Evolutionary conservation across 2,329 filamentous ascomycete species (phyloP), one percentile per base, ranked within the genome.

Genomic region (Pestalotiopsis sp.): DNA sequence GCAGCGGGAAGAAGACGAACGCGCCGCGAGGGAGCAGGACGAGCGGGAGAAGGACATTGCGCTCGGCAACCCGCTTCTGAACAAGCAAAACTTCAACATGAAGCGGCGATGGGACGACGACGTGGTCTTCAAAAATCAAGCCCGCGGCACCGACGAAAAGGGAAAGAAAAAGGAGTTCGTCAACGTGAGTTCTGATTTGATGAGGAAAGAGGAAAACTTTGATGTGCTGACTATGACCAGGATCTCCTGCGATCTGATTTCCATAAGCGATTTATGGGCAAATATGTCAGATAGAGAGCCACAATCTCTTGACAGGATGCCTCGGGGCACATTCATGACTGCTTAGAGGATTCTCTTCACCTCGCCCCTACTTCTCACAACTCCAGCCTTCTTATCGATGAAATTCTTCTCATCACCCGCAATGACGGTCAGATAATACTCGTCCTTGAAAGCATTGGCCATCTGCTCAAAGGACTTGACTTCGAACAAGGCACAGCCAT

Each of bases 111-210:
- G 96, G 96, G 96, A 99, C 75, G 96, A 99, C 76, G 96, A 99
- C 79, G 96, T 99, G 13, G 95, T 99, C 2, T 99, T 99, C 84
- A 98, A 97, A 85, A 99, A 99, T 80, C 96, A 99, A 83, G 96
- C 95, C 41, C 89, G 96, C 69, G 96, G 95, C 9, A 97, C 95
- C 0, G 95, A 98, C 78, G 94, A 98, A 71, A 95, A 92, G 84
- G 90, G 92, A 71, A 89, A 94, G 84, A 89, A 88, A 82, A 97
- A 95, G 84, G 95, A 97, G 81, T 99, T 99, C 83, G 95, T 99
- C 80, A 99, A 99, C 78, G 94, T 93, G 80, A 83, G 90, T 83
- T 56, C 3, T 39, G 23, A 12, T 56, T 5, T 56, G 4, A 14
- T 31, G n/a, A 56, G 25, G 36, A 4, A 13, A 36, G 5, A 23